Conservation (phyloP, 23 red algal genomes). For the Gracilariopsis chorda region DNA sequence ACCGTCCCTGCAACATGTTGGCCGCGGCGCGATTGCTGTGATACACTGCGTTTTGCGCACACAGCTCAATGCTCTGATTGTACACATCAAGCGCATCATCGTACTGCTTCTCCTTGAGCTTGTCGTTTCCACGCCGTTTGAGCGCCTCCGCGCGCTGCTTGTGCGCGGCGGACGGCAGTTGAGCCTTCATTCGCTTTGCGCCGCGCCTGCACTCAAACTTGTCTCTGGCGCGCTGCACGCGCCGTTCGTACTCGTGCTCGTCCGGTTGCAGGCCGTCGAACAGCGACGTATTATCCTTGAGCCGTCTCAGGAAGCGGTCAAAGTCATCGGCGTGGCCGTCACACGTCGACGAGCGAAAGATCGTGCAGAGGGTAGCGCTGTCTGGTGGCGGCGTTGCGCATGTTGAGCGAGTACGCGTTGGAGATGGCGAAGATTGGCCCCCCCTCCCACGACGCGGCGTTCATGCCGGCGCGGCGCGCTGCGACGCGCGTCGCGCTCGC, state of each 20-base stretch:
- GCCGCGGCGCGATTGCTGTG: slow-evolving; percentile 75
- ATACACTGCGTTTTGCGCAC: slow-evolving; percentile 68
- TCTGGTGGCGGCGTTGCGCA: not conserved
- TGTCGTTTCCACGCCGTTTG: slow-evolving; percentile 61
- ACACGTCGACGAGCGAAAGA: not conserved
- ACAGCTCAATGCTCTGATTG: slow-evolving; percentile 33
- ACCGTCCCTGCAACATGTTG: slow-evolving; percentile 28
- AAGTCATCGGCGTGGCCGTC: slow-evolving; percentile 14
- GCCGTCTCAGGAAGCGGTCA: slow-evolving; percentile 46
- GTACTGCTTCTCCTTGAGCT: slow-evolving; percentile 43
- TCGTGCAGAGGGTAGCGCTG: not conserved
- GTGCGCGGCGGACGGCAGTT: not conserved
- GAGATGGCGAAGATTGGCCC: slow-evolving; percentile 1
- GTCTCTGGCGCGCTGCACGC: slow-evolving; percentile 43
- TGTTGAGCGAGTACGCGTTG: slow-evolving; percentile 10
- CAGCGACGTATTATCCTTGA: slow-evolving; percentile 52
- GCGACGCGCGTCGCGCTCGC: not conserved
- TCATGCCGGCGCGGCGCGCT: not conserved
- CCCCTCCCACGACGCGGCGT: not conserved
- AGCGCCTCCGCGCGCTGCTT: slow-evolving; percentile 26
- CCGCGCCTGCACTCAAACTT: slow-evolving; percentile 60
- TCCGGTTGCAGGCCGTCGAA: slow-evolving; percentile 67
- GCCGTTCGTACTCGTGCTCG: slow-evolving; percentile 53
- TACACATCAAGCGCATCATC: slow-evolving; percentile 30
- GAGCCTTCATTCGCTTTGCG: not conserved